Conservation (phyloP, 768 basidiomycete genomes). For the Hericium coralloides region DNA sequence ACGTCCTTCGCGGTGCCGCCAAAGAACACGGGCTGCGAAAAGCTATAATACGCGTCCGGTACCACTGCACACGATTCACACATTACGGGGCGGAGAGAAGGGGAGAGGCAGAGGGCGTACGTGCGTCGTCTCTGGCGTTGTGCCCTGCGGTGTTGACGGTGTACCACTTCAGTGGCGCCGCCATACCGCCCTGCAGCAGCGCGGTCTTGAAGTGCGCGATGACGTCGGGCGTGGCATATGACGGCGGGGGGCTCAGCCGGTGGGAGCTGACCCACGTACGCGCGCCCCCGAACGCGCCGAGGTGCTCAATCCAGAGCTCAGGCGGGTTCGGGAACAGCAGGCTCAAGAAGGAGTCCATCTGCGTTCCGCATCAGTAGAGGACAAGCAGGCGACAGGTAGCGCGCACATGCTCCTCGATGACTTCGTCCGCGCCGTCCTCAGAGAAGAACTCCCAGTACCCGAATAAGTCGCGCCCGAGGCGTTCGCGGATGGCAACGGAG, state of each 20-base stretch:
- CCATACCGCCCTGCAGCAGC: constrained; percentile 22
- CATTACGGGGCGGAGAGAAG: not conserved
- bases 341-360: constrained; percentile 33
- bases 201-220: constrained; percentile 22
- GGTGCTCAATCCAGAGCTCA: constrained; percentile 26
- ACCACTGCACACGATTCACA: not conserved
- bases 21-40: constrained; percentile 30
- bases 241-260: not conserved
- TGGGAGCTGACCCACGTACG: constrained; percentile 13
- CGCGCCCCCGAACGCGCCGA: constrained; percentile 29
- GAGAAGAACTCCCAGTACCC: constrained; percentile 33
- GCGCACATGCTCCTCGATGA: constrained; percentile 31
- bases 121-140: constrained; percentile 24
- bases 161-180: constrained; percentile 28
- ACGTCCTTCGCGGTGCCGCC: constrained; percentile 27
- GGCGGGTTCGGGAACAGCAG: constrained; percentile 26
- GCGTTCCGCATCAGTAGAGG: not conserved
- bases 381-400: not conserved
- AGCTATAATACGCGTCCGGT: constrained; percentile 9
- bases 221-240: not conserved
- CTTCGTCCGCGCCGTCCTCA: constrained; percentile 22
- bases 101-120: constrained; percentile 11
- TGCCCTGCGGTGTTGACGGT: constrained; percentile 17
- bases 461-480: constrained; percentile 20
- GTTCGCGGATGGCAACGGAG: constrained; percentile 15